Evolutionary conservation across 2,329 filamentous ascomycete genomes (phyloP).

Genomic region (Aspergillus amoenus): DNA sequence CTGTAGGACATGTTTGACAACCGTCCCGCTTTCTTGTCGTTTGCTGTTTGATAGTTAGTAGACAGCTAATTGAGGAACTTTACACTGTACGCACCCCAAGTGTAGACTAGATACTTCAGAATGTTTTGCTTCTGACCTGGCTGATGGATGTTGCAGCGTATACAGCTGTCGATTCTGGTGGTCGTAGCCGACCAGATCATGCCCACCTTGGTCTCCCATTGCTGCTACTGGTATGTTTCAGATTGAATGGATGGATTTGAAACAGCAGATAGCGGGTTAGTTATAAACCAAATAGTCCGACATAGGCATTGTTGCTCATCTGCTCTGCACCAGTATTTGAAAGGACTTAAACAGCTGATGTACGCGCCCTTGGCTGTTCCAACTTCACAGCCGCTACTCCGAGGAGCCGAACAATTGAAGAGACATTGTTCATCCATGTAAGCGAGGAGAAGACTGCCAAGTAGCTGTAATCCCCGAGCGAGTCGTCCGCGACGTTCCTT

Average conservation of each 20-base stretch:
- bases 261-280: too few species aligned
- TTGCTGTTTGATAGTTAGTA: not conserved
- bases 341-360: too few species aligned
- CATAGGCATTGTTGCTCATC: too few species aligned
- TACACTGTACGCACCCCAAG: not conserved
- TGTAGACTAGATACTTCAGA: not conserved
- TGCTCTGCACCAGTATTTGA: too few species aligned
- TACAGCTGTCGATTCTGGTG: not conserved
- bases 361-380: fast-evolving
- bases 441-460: too few species aligned
- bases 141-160: not conserved
- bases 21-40: too few species aligned
- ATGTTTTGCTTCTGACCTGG: not conserved
- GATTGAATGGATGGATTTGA: not conserved
- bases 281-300: too few species aligned
- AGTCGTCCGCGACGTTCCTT: too few species aligned
- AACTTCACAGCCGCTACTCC: too few species aligned
- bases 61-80: fast-evolving
- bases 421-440: too few species aligned
- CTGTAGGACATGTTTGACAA: not conserved
- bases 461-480: too few species aligned
- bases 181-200: not conserved
- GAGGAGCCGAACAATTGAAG: too few species aligned
- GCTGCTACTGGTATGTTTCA: not conserved
- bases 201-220: not conserved